A percentile compares a stretch with the other conserved stretches of the same genome.
Conservation (phyloP, 352 stramenopile species). For the Globisporangium nagaii region DNA sequence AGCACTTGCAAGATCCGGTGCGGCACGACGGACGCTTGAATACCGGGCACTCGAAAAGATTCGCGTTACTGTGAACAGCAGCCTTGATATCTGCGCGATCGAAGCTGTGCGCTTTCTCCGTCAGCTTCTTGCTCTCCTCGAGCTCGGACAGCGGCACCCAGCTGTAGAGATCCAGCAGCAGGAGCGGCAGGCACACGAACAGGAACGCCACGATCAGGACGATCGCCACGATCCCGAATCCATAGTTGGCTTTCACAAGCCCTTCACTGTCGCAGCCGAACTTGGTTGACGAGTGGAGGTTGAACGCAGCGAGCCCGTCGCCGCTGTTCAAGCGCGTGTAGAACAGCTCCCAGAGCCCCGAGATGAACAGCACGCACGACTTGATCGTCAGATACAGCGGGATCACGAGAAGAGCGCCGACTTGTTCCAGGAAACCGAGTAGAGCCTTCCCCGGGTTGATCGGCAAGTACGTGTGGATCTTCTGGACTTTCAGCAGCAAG, state of each 20-base stretch:
- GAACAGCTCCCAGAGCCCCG: constrained; percentile 28
- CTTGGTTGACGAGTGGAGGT: constrained; percentile 13
- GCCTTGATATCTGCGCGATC: constrained; percentile 31
- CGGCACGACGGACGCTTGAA: background rate
- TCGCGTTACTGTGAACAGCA: constrained; percentile 53
- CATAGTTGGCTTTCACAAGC: constrained; percentile 29
- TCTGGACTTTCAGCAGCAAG: constrained; percentile 47
- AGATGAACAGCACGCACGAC: constrained; percentile 54
- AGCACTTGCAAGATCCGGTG: background rate
- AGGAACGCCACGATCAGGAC: constrained; percentile 40
- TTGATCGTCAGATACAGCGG: constrained; percentile 53
- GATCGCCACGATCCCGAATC: constrained; percentile 28
- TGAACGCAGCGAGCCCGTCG: constrained; percentile 4
- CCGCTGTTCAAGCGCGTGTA: constrained; percentile 9
- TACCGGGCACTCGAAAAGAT: constrained; percentile 29
- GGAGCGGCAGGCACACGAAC: constrained; percentile 44
- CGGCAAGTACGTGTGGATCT: constrained; percentile 35
- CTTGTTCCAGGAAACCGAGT: constrained; percentile 31
- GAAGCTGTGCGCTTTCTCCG: constrained; percentile 22
- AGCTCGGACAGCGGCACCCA: constrained; percentile 49
- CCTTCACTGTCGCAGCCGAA: constrained; percentile 11
- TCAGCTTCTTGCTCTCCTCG: constrained; percentile 19
- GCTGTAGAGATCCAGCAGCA: constrained; percentile 54
- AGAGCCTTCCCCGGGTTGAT: constrained; percentile 29
- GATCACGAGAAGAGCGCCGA: constrained; percentile 45